phyloP scores from a whole-genome alignment of 2,329 filamentous ascomycete genomes.

The Zymoseptoria pseudotritici region DNA sequence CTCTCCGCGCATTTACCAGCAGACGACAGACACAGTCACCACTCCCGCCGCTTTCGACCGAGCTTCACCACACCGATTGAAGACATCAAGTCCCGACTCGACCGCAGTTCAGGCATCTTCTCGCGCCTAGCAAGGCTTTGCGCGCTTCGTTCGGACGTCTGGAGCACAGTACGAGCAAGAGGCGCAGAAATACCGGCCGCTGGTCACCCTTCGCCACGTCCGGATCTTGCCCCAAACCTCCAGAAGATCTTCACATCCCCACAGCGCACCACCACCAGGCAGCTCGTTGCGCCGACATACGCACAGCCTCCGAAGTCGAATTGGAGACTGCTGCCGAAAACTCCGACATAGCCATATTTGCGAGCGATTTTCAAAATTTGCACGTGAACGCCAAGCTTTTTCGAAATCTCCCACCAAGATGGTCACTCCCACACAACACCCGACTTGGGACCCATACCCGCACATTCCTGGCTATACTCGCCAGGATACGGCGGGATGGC shows the following conservation, averaged over 20 bases:
- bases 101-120: not conserved
- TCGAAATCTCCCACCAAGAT: not conserved
- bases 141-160: not conserved
- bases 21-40: not conserved
- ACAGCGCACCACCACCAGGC: not conserved
- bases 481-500: not conserved
- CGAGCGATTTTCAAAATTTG: not conserved
- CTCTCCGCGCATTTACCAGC: not conserved
- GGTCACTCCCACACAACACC: not conserved
- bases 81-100: not conserved
- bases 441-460: not conserved
- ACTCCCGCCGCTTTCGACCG: not conserved
- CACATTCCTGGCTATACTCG: not conserved
- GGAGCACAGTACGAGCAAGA: not conserved
- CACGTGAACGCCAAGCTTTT: not conserved
- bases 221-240: not conserved
- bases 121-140: no score
- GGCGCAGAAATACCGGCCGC: not conserved
- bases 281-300: not conserved
- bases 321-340: not conserved
- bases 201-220: not conserved
- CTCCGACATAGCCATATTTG: not conserved
- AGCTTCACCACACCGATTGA: not conserved
- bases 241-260: no score
- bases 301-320: not conserved